These are phyloP conservation scores for Puccinia sorghi DNA, from an alignment of 1,284 basidiomycete species.

Conservation along the genomic window DNA sequence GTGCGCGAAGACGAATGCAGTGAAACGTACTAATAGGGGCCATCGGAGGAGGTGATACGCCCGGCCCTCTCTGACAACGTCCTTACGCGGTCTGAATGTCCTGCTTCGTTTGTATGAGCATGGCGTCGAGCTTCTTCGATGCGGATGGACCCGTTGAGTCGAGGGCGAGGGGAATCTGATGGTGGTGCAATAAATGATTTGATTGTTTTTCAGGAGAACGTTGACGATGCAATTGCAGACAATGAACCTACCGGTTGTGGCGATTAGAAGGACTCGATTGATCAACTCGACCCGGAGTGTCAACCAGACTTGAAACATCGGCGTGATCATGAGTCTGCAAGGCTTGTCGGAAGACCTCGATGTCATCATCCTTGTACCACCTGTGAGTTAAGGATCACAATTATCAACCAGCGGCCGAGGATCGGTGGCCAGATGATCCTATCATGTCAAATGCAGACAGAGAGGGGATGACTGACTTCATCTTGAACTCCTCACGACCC, in stretches of 20 bases:
- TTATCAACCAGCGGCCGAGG: background rate
- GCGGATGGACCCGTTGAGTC: background rate
- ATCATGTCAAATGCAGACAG: background rate
- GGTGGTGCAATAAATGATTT: background rate
- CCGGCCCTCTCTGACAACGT: constrained; percentile 66
- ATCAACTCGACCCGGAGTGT: background rate
- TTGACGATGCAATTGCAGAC: background rate
- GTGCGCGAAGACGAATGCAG: background rate
- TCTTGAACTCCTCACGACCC: constrained; percentile 15
- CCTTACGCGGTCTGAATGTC: constrained; percentile 62
- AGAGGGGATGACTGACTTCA: constrained; percentile 7
- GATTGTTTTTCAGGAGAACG: background rate
- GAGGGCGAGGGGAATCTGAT: background rate
- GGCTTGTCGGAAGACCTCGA: constrained; percentile 35
- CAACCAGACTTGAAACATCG: background rate
- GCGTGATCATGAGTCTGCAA: constrained; percentile 12
- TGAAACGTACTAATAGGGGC: constrained; percentile 71
- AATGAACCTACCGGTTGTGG: background rate
- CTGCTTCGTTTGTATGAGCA: constrained; percentile 54
- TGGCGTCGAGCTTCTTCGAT: constrained; percentile 17
- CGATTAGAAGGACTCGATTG: constrained; percentile 6
- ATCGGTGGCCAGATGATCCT: too few species aligned
- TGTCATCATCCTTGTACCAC: constrained; percentile 46
- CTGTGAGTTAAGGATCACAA: background rate
- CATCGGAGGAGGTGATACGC: constrained; percentile 79